A percentile compares a stretch with the other conserved stretches of the same genome.
Evolutionary conservation across 148 eudicot species (phyloP).

Genomic region (Nepenthes mirabilis): DNA sequence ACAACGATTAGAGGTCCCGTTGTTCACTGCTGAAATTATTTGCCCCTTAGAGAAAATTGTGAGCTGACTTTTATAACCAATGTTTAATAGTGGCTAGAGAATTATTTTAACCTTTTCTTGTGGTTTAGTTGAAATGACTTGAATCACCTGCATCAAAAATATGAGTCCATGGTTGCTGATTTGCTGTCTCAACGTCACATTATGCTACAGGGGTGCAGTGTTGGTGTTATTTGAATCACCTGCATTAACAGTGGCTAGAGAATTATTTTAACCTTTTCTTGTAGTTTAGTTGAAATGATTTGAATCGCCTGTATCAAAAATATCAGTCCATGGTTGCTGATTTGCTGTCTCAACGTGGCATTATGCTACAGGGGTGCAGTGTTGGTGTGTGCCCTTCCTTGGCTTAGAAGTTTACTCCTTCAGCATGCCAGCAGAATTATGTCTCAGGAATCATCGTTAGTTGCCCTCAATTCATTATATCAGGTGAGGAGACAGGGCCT

Average conservation of each 20-base stretch:
- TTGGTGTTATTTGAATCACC: conserved; percentile 1
- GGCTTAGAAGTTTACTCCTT: conserved; percentile 87
- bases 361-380: conserved; percentile 59
- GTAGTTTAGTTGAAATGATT: neutral
- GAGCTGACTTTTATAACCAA: too few relatives aligned
- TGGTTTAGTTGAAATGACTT: neutral
- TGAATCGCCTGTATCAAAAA: neutral
- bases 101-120: too few relatives aligned
- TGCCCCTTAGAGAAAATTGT: too few relatives aligned
- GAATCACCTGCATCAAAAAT: neutral
- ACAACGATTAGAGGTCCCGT: too few relatives aligned
- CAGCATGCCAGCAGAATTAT: conserved; percentile 77
- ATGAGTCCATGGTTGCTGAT: neutral
- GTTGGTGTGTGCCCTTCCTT: conserved; percentile 69
- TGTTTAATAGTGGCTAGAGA: too few relatives aligned
- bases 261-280: too few relatives aligned
- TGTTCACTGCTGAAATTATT: too few relatives aligned
- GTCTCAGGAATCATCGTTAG: conserved; percentile 79
- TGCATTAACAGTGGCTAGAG: too few relatives aligned
- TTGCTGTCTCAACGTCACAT: neutral
- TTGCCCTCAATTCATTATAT: conserved; percentile 65
- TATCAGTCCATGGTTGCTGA: neutral
- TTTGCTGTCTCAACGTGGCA: conserved; percentile 1
- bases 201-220: conserved; percentile 58
- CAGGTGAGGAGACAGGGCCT: conserved; percentile 31